phyloP scores from a whole-genome alignment of 2,329 filamentous ascomycete genomes.

The Nemania diffusa region DNA sequence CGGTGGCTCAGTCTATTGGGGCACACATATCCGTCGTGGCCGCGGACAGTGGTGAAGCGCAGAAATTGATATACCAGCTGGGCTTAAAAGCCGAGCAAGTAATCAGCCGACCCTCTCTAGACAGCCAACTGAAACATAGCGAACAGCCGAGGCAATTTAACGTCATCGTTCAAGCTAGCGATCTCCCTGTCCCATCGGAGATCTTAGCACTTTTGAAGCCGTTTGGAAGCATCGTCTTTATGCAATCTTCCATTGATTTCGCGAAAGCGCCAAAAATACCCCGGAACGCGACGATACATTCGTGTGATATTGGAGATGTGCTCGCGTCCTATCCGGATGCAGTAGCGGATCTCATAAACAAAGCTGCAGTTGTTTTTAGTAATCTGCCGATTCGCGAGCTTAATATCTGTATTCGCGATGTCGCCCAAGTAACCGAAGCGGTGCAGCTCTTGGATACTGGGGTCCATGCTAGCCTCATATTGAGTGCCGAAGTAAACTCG shows the following conservation, averaged over 20 bases:
- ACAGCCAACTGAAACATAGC: neutral
- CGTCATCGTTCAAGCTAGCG: slow-evolving; percentile 27
- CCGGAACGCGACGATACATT: neutral
- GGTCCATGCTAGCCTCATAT: no score
- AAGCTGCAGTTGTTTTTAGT: no score
- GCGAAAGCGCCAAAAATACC: neutral
- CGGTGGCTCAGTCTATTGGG: slow-evolving; percentile 23
- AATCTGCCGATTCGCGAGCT: neutral
- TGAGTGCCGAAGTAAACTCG: no score
- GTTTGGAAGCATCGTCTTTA: slow-evolving; percentile 20
- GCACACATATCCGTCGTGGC: slow-evolving; percentile 23
- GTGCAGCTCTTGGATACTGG: no score
- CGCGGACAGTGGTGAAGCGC: slow-evolving; percentile 10
- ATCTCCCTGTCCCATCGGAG: slow-evolving; percentile 8
- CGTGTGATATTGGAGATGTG: neutral
- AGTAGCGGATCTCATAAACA: neutral
- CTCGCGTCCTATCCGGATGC: neutral
- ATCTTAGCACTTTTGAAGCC: slow-evolving; percentile 15
- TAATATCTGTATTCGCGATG: neutral
- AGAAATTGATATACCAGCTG: neutral
- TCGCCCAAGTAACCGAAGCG: no score
- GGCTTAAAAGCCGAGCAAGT: neutral
- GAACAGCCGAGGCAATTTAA: no score
- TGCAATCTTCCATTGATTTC: neutral
- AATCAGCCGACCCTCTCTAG: neutral